Evolutionary conservation across 2,329 filamentous ascomycete species (phyloP).

Genomic region (Juglanconis sp.): DNA sequence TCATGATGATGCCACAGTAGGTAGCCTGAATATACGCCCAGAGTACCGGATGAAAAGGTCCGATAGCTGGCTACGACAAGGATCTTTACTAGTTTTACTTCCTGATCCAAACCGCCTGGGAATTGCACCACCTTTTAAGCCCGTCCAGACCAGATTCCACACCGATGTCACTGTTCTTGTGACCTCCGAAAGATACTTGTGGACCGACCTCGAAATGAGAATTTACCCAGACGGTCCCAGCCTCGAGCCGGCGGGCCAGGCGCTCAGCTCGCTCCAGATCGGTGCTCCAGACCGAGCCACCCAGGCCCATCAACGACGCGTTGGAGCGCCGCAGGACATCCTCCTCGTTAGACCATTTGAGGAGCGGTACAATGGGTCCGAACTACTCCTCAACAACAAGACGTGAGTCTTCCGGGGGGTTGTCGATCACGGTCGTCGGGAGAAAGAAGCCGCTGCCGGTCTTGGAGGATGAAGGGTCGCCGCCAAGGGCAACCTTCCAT

Average conservation of each 20-base stretch:
- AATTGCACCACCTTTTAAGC: conserved; percentile 30
- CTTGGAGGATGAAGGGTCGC: conserved; percentile 26
- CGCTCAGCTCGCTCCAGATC: conserved; percentile 45
- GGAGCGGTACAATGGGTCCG: conserved; percentile 43
- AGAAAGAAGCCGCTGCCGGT: conserved; percentile 52
- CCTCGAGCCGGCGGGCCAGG: conserved; percentile 45
- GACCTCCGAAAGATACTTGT: conserved; percentile 43
- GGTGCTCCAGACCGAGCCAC: conserved; percentile 50
- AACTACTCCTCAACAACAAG: conserved; percentile 56
- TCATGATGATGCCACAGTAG: too few relatives aligned
- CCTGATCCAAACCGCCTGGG: conserved; percentile 1
- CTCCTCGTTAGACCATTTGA: conserved; percentile 42
- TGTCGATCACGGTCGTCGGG: conserved; percentile 57
- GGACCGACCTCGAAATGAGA: conserved; percentile 37
- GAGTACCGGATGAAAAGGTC: too few relatives aligned
- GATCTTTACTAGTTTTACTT: too few relatives aligned
- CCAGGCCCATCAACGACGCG: conserved; percentile 46
- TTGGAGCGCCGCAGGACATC: conserved; percentile 47
- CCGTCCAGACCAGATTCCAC: conserved; percentile 41
- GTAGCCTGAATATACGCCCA: too few relatives aligned
- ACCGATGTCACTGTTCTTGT: conserved; percentile 50
- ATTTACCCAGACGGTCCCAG: conserved; percentile 57
- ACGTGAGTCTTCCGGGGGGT: conserved; percentile 53
- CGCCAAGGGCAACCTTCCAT: conserved; percentile 43
- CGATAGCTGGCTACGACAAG: too few relatives aligned